These are phyloP conservation scores for Paraphoma sp. DNA, from an alignment of 2,329 filamentous ascomycete species.

Conservation along the genomic window DNA sequence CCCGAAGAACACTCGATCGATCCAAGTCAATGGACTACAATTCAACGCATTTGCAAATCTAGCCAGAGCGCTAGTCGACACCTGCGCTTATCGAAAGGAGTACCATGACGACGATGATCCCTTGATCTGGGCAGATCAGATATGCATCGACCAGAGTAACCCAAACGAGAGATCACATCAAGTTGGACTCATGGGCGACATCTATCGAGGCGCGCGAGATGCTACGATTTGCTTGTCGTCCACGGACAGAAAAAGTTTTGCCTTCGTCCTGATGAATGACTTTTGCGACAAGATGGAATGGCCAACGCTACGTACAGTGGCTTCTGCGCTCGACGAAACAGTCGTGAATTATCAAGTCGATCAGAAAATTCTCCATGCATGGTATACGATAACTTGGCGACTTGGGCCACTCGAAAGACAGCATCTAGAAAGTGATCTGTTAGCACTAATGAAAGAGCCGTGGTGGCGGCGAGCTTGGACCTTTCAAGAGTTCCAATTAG, in stretches of 20 bases:
- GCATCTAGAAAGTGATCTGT: no score
- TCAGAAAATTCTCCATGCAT: no score
- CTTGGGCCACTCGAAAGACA: no score
- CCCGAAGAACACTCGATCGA: conserved; percentile 1
- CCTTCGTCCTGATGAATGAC: not conserved
- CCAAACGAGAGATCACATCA: conserved; percentile 10
- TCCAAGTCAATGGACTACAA: not conserved
- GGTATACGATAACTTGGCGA: no score
- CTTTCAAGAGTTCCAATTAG: not conserved
- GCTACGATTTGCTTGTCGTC: conserved; percentile 1
- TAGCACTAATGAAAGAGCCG: no score
- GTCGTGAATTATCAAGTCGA: no score
- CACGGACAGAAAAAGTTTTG: not conserved
- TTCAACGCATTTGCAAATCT: conserved; percentile 11
- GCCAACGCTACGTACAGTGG: no score
- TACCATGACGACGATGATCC: not conserved
- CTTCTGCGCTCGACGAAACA: no score
- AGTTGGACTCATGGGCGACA: conserved; percentile 12
- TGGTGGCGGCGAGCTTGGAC: conserved; percentile 2
- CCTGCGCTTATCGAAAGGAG: not conserved
- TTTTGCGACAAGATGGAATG: no score
- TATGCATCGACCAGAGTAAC: conserved; percentile 22
- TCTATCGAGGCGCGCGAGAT: conserved; percentile 5
- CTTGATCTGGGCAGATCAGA: conserved; percentile 13
- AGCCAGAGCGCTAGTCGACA: not conserved